Conservation (phyloP, 257 asterid species). For the Jacaranda copaia region DNA sequence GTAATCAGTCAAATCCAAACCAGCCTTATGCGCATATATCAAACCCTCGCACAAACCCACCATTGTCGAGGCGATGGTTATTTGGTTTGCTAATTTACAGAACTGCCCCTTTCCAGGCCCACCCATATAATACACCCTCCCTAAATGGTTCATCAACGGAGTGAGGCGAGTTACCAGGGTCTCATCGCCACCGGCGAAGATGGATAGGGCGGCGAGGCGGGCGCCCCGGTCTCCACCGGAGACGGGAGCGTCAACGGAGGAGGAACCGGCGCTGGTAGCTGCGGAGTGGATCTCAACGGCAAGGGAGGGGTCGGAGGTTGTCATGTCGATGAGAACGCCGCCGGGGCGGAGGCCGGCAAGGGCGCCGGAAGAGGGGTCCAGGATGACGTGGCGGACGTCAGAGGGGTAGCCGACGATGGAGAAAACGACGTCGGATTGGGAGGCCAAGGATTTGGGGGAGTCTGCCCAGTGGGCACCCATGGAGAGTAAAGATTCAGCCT, state of each 20-base stretch:
- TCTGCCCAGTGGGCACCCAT: constrained; percentile 85
- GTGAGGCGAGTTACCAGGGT: constrained; percentile 47
- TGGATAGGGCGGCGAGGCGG: constrained; percentile 76
- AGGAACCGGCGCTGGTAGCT: constrained; percentile 61
- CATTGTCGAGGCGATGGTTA: constrained; percentile 78
- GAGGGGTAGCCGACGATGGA: constrained; percentile 95
- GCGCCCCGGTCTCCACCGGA: constrained; percentile 97
- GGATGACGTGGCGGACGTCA: constrained; percentile 88
- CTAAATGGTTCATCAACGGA: constrained; percentile 67
- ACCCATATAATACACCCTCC: constrained; percentile 86
- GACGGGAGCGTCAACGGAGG: constrained; percentile 85
- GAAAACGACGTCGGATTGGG: constrained; percentile 84
- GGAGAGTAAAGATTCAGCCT: constrained; percentile 78
- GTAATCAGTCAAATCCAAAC: constrained; percentile 59
- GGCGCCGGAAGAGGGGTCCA: constrained; percentile 73
- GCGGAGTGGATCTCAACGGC: constrained; percentile 78
- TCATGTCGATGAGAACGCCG: constrained; percentile 81
- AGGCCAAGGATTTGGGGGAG: constrained; percentile 79
- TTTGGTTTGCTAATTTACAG: constrained; percentile 82
- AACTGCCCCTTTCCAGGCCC: constrained; percentile 93
- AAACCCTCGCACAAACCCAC: constrained; percentile 92
- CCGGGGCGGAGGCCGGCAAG: constrained; percentile 74
- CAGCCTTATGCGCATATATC: constrained; percentile 81
- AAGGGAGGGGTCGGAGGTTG: constrained; percentile 92
- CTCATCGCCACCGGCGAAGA: constrained; percentile 89